Evolutionary conservation across 176 grass and related monocot genomes (phyloP).

Genomic region (Pontederia crassipes): DNA sequence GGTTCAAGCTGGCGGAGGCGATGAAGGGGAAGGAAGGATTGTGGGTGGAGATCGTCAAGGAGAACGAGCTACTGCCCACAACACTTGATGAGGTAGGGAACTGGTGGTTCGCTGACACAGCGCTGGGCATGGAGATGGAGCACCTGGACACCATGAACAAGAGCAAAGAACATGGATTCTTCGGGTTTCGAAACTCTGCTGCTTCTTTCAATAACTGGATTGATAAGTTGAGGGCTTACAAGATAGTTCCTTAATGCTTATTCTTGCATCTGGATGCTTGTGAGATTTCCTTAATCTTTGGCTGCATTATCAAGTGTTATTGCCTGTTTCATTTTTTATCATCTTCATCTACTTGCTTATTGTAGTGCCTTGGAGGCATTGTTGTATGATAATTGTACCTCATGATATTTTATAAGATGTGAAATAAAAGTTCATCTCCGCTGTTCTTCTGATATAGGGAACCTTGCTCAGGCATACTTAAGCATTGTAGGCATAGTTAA

Average conservation of each 20-base stretch:
- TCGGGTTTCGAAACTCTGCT: constrained; percentile 67
- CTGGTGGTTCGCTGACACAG: constrained; percentile 51
- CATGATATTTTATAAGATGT: no score
- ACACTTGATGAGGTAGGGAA: constrained; percentile 47
- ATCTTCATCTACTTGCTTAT: not conserved
- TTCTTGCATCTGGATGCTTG: not conserved
- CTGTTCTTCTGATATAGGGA: no score
- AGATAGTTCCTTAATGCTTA: constrained; percentile 52
- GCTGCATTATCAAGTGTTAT: not conserved
- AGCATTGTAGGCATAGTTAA: no score
- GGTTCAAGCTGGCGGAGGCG: constrained; percentile 43
- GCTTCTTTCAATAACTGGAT: constrained; percentile 67
- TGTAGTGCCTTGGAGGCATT: no score
- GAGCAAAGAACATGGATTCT: constrained; percentile 90
- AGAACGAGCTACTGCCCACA: constrained; percentile 35
- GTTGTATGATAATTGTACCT: no score
- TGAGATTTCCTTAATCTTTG: not conserved
- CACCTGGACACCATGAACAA: constrained; percentile 78
- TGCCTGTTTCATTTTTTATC: not conserved
- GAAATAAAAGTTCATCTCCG: no score
- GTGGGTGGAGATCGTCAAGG: constrained; percentile 59
- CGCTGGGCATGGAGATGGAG: constrained; percentile 16
- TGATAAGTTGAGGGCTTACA: constrained; percentile 63
- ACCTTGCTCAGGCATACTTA: no score
- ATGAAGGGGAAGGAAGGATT: constrained; percentile 55